Evolutionary conservation across 2,329 filamentous ascomycete genomes (phyloP), one percentile per base, ranked within the genome.

Genomic region (Colletotrichum tamarilloi): DNA sequence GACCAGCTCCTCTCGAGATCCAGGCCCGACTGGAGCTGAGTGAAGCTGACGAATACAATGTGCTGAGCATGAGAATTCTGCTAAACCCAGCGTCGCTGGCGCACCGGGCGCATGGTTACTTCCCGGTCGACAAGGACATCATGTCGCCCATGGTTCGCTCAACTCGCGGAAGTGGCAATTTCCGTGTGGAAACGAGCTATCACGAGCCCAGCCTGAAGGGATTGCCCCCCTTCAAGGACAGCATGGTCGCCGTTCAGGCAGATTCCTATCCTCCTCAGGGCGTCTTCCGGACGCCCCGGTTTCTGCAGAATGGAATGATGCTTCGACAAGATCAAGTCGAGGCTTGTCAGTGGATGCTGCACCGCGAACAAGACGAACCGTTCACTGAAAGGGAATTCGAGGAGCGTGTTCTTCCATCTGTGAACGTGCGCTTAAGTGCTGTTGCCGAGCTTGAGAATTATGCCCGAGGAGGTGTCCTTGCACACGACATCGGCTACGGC

Each of bases 401-500:
- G 24, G 85, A 87, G 74, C 79, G 80, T 11, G 73, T 82, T 5
- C 74, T 82, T 4, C 72, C 77, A 0, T 76, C 78, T 4, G 76
- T 83, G 22, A 80, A 81, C 32, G 53, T 85, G 5, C 80, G 84
- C 3, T 70, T 85, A 1, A 30, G 79, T 3, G 84, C 80, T 7
- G 73, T 76, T 6, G 83, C 82, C 1, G 72, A 78, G 62, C 75
- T 77, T 4, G 72, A 74, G 5, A 77, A 79, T 28, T 73, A 67
- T 8, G 75, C 77, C 46, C 78, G 77, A 3, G 84, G 85, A 14
- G 85, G 84, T 32, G 79, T 86, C 9, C 77, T 85, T 7, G 85
- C 84, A 1, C 84, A 86, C 56, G 81, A 85, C 32, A 82, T 86
- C 16, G 85, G 85, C 19, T 86, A 82, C 65, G 85, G 85, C 1